These are phyloP conservation scores for Pseudoturritis turrita DNA, from an alignment of 345 rosid genomes.

Conservation along the genomic window DNA sequence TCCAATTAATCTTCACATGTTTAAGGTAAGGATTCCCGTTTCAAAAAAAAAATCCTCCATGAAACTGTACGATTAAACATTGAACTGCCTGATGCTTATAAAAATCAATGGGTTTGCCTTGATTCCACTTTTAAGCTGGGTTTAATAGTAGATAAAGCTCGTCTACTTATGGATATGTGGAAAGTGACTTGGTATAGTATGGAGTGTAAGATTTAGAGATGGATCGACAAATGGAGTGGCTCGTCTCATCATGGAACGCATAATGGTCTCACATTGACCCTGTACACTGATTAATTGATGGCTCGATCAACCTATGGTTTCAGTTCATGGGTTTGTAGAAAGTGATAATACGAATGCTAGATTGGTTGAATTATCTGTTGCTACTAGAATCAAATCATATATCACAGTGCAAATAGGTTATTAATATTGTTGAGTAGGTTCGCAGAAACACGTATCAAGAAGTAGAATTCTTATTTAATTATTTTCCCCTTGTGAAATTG, in stretches of 20 bases:
- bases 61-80: not conserved
- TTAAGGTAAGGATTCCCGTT: slow-evolving; percentile 53
- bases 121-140: not conserved
- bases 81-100: slow-evolving; percentile 8
- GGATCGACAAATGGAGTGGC: not conserved
- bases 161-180: not conserved
- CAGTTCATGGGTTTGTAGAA: not conserved
- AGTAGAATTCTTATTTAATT: not conserved
- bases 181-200: not conserved
- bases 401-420: not conserved
- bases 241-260: slow-evolving; percentile 4
- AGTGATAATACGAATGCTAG: not conserved
- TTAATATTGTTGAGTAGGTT: not conserved
- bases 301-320: not conserved
- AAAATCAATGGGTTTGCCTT: not conserved
- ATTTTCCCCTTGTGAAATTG: not conserved
- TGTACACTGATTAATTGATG: not conserved
- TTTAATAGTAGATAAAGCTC: not conserved
- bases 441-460: not conserved
- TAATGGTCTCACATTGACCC: not conserved
- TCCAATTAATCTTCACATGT: slow-evolving; percentile 88
- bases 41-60: not conserved
- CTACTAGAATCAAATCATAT: not conserved
- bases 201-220: not conserved
- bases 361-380: not conserved